Base-by-base conservation (phyloP, 202 grass and related monocot species). In the Elaeis oleifera region DNA sequence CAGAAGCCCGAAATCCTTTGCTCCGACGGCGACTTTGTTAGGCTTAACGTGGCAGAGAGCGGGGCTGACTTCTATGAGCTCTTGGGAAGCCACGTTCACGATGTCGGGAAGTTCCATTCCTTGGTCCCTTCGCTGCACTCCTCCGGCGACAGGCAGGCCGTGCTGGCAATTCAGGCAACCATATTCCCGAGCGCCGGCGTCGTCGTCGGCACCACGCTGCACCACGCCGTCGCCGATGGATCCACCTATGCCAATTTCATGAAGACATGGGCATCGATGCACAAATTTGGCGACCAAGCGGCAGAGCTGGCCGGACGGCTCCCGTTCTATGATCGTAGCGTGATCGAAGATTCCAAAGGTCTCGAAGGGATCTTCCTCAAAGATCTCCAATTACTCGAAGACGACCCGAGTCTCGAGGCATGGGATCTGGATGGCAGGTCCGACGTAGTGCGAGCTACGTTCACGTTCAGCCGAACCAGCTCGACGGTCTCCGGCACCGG, bases 151-250 rank as follows among this genome's bases (percentile, higher is more conserved):
- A 25, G 48, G 48, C 61, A 62, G 51, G 71, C 50, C 24, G 70
- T 89, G 0, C 23, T 84, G 17, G 74, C 81, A 32, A 13, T 84
- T 0, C 85, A 89, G 66, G 26, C 84, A 29, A 84, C 74, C 6
- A 51, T 89, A 50, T 89, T 84, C 54, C 73, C 77, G 0, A 27
- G 64, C 1, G 81, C 58, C 13, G 74, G 74, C 26, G 17, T 89
- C 0, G 65, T 69, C 69, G 1, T 84, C 17, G 85, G 85, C 54
- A 84, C 80, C 25, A 68, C 85, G 32, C 59, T 89, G 61, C 80
- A 89, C 53, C 85, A 89, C 64, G 85, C 77, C 29, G 65, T 78
- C 16, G 80, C 80, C 19, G 80, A 89, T 50, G 80, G 80, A 20
- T 74, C 85, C 21, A 84, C 76, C 73, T 84, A 78, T 73, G 56